Conservation (phyloP, 805 yeast species). For the Kurtzmaniella cleridarum region DNA sequence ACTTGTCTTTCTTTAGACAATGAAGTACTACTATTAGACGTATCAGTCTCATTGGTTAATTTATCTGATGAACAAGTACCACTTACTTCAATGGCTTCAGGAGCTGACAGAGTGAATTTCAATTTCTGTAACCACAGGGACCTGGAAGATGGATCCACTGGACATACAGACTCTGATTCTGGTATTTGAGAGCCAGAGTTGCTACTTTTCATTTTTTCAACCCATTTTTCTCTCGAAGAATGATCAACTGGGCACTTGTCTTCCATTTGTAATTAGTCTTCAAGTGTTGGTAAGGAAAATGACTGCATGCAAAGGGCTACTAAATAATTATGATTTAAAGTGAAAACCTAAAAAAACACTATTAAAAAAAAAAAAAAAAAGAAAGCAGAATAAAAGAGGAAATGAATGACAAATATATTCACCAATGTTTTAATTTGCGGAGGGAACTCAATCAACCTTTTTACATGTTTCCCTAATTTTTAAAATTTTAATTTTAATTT, state of each 20-base stretch:
- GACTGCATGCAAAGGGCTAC: no score
- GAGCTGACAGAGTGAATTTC: constrained; percentile 23
- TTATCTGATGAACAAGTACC: constrained; percentile 42
- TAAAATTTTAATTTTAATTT: no score
- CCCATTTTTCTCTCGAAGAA: constrained; percentile 30
- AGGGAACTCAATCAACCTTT: no score
- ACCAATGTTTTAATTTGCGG: no score
- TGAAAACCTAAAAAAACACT: no score
- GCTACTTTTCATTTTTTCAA: constrained; percentile 7
- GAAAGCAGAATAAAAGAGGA: no score
- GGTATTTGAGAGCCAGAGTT: constrained; percentile 27
- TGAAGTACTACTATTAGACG: constrained; percentile 20
- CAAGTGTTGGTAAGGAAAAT: no score
- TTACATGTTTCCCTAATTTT: no score
- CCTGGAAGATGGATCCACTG: constrained; percentile 35
- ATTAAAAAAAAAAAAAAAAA: no score
- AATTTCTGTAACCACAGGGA: constrained; percentile 33
- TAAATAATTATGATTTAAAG: no score
- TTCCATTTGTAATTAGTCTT: not conserved
- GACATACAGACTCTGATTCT: constrained; percentile 21
- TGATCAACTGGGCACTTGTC: constrained; percentile 52
- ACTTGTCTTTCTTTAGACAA: constrained; percentile 73
- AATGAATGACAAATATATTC: no score
- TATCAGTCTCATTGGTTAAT: constrained; percentile 26
- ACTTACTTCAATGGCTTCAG: constrained; percentile 37